Conservation (phyloP, 2,329 filamentous ascomycete species). For the Trichoderma sp. region DNA sequence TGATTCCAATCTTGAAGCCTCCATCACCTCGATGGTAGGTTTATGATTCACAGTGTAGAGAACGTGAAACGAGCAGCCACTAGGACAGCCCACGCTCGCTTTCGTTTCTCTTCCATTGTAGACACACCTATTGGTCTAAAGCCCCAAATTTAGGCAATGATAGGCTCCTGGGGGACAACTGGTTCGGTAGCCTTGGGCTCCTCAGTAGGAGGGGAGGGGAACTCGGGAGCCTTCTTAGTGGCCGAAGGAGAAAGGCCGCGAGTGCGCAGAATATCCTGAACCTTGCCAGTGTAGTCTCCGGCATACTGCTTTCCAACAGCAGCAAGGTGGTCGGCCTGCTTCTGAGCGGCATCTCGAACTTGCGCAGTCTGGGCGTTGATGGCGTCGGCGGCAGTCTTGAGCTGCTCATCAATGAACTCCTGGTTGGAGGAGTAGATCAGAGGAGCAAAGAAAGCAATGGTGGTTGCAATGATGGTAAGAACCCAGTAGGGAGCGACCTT, state of each 20-base stretch:
- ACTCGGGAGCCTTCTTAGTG: slow-evolving; percentile 41
- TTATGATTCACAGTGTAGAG: slow-evolving; percentile 32
- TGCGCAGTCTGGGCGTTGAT: slow-evolving; percentile 65
- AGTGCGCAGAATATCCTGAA: slow-evolving; percentile 62
- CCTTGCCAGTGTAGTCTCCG: slow-evolving; percentile 68
- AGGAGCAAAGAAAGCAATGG: slow-evolving; percentile 62
- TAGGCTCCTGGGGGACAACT: slow-evolving; percentile 35
- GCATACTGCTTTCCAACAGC: slow-evolving; percentile 67
- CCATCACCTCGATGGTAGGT: slow-evolving; percentile 30
- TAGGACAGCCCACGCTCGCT: slow-evolving; percentile 33
- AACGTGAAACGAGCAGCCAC: slow-evolving; percentile 33
- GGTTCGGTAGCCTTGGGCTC: slow-evolving; percentile 37
- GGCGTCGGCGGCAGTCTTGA: slow-evolving; percentile 59
- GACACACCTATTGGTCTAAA: background rate
- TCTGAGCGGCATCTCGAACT: slow-evolving; percentile 61
- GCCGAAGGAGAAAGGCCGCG: slow-evolving; percentile 47
- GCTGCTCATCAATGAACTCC: slow-evolving; percentile 66
- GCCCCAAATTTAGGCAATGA: slow-evolving; percentile 35
- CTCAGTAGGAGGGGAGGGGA: slow-evolving; percentile 42
- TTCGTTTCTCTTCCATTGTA: slow-evolving; percentile 23
- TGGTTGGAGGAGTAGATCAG: slow-evolving; percentile 68
- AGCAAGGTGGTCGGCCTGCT: slow-evolving; percentile 65
- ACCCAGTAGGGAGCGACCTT: slow-evolving; percentile 73
- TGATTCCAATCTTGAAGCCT: slow-evolving; percentile 10
- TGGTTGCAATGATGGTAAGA: slow-evolving; percentile 61